Evolutionary conservation across 2,329 filamentous ascomycete genomes (phyloP).

Genomic region (Phaeosphaeria sp.): DNA sequence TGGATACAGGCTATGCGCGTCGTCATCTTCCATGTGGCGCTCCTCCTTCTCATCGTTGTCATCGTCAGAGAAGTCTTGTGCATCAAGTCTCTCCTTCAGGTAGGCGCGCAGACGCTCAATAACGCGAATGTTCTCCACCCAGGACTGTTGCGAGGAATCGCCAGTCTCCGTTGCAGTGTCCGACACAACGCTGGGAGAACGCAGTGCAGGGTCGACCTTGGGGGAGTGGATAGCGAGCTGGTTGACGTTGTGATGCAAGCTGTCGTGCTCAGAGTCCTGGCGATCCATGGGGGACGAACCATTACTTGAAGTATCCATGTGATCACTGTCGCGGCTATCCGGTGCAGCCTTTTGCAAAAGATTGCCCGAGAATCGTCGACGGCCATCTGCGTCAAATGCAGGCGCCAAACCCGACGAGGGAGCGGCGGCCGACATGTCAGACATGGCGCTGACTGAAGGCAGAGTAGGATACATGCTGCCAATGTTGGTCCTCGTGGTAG

Average conservation of each 20-base stretch:
- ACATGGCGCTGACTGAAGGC: constrained; percentile 72
- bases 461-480: constrained; percentile 77
- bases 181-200: constrained; percentile 48
- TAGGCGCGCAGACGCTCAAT: constrained; percentile 66
- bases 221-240: constrained; percentile 49
- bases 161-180: constrained; percentile 44
- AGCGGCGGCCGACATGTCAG: constrained; percentile 65
- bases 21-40: constrained; percentile 45
- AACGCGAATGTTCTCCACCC: constrained; percentile 70
- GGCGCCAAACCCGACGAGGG: constrained; percentile 73
- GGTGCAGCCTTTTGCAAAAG: constrained; percentile 59
- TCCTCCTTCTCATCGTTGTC: constrained; percentile 42
- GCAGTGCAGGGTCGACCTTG: constrained; percentile 48
- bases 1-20: constrained; percentile 49
- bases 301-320: constrained; percentile 52
- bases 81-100: constrained; percentile 62
- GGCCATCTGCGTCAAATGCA: constrained; percentile 65
- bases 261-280: constrained; percentile 44
- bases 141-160: constrained; percentile 56
- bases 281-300: constrained; percentile 39
- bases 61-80: constrained; percentile 56
- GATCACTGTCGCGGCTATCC: constrained; percentile 38
- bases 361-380: constrained; percentile 67
- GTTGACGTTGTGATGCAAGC: constrained; percentile 46
- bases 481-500: constrained; percentile 62